These are phyloP conservation scores for Linum lewisii DNA, from an alignment of 345 rosid species.

Conservation along the genomic window DNA sequence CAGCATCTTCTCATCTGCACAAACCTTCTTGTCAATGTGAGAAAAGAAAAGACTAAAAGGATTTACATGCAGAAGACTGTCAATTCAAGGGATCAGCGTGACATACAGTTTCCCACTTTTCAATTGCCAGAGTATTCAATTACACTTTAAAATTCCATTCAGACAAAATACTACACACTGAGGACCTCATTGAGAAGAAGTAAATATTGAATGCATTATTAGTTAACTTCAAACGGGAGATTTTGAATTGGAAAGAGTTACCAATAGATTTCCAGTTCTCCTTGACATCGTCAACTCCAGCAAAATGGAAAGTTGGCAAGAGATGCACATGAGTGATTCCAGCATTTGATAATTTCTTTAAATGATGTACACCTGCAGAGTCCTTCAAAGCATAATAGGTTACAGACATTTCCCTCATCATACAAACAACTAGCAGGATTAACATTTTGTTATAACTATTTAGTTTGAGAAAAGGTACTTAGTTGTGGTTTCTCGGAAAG, in stretches of 20 bases:
- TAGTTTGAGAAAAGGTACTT: neutral
- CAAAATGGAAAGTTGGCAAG: constrained; percentile 85
- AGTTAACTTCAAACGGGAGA: neutral
- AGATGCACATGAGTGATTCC: constrained; percentile 87
- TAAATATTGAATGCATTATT: neutral
- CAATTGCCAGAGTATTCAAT: too few relatives aligned
- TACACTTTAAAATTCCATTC: too few relatives aligned
- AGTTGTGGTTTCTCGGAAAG: neutral
- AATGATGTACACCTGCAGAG: constrained; percentile 70
- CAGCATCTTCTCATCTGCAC: constrained; percentile 57
- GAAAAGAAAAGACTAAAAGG: neutral
- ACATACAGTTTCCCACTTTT: too few relatives aligned
- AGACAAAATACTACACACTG: too few relatives aligned
- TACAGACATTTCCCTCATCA: neutral
- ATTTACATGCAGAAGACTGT: too few relatives aligned
- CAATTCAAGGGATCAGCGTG: too few relatives aligned
- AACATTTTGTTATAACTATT: neutral
- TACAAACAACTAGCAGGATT: neutral
- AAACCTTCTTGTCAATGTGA: constrained; percentile 11
- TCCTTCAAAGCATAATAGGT: constrained; percentile 38
- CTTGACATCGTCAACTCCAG: constrained; percentile 71
- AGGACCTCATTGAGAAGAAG: neutral
- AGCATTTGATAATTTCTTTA: constrained; percentile 70
- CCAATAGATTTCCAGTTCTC: constrained; percentile 80
- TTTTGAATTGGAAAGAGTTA: constrained; percentile 21